These are phyloP conservation scores for Fusarium marasasianum DNA, from an alignment of 2,329 filamentous ascomycete species.

Conservation along the genomic window DNA sequence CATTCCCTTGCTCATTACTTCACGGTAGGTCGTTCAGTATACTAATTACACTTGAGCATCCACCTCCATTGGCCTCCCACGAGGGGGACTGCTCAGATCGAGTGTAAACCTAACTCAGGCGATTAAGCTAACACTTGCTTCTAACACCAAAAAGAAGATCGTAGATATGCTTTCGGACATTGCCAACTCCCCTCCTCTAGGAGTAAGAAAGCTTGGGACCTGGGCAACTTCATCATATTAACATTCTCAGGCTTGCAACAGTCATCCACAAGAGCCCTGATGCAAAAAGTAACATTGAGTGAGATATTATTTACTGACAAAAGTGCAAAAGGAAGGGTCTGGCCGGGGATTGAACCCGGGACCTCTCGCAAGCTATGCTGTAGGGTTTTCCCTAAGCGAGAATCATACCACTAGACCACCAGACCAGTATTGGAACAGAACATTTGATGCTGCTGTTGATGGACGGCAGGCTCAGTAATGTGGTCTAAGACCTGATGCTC, in stretches of 20 bases:
- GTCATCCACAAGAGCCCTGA: too few species aligned
- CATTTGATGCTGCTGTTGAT: neutral
- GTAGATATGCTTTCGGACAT: neutral
- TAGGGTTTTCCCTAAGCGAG: conserved; percentile 69
- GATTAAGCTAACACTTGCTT: neutral
- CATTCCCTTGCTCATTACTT: neutral
- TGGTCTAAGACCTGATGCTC: accelerated
- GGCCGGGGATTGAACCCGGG: conserved; percentile 59
- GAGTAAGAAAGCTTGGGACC: neutral
- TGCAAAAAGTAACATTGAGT: neutral
- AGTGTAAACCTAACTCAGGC: neutral
- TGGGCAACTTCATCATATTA: too few species aligned
- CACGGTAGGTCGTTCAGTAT: neutral
- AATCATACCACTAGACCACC: conserved; percentile 76
- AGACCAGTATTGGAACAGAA: conserved; percentile 45
- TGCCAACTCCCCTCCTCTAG: neutral
- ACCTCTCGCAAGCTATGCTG: conserved; percentile 54
- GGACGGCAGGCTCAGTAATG: neutral
- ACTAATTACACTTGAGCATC: neutral
- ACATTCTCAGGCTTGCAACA: too few species aligned
- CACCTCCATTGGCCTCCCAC: too few species aligned
- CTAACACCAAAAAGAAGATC: neutral
- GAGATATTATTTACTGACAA: accelerated
- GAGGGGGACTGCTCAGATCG: too few species aligned
- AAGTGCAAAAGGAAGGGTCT: conserved; percentile 47